Conservation (phyloP, 1,284 basidiomycete species). For the Rhodotorula mucilaginosa region DNA sequence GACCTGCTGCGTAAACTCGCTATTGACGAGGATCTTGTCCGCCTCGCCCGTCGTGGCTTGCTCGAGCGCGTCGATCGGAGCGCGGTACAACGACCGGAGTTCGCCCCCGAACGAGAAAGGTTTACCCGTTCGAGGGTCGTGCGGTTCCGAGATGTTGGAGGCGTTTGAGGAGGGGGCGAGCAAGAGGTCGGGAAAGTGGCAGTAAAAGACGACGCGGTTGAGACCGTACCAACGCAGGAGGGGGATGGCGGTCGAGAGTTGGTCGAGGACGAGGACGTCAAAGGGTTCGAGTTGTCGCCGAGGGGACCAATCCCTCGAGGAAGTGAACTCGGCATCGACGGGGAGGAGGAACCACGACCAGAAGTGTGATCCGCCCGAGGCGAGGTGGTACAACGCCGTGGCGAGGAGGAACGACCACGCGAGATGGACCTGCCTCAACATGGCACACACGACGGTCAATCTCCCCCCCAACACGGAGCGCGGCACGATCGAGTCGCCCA, state of each 20-base stretch:
- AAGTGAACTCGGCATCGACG: constrained; percentile 34
- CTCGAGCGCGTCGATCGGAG: constrained; percentile 87
- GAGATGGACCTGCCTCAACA: constrained; percentile 81
- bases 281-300: constrained; percentile 43
- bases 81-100: constrained; percentile 72
- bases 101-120: constrained; percentile 47
- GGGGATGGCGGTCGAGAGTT: constrained; percentile 86
- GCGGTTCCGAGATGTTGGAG: background rate
- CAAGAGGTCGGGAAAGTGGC: constrained; percentile 94
- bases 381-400: constrained; percentile 44
- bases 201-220: constrained; percentile 89
- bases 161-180: constrained; percentile 49
- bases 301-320: constrained; percentile 35
- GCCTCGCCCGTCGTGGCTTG: constrained; percentile 89
- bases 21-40: constrained; percentile 89
- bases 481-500: constrained; percentile 70
- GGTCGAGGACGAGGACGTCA: constrained; percentile 92
- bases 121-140: constrained; percentile 13
- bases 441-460: constrained; percentile 85
- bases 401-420: constrained; percentile 61
- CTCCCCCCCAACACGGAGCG: constrained; percentile 65
- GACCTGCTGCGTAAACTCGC: constrained; percentile 77
- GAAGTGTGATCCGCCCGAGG: constrained; percentile 16
- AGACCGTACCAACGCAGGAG: constrained; percentile 66
- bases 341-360: constrained; percentile 36